These are phyloP conservation scores for Trichoderma aggressivum DNA, from an alignment of 2,329 filamentous ascomycete genomes.

Conservation along the genomic window DNA sequence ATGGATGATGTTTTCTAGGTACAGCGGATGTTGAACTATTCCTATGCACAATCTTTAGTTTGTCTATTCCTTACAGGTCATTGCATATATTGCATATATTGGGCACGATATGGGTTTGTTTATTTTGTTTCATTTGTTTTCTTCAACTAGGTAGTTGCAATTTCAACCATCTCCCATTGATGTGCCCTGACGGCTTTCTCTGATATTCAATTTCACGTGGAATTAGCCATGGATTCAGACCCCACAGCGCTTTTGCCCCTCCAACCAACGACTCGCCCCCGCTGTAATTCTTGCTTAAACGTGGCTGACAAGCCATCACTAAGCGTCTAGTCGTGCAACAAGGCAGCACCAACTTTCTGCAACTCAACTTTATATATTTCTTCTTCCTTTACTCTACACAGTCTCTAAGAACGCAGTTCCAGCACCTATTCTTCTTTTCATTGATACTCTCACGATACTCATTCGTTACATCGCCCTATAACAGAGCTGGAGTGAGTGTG, in stretches of 20 bases:
- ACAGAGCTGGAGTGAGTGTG: not conserved
- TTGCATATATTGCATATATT: not conserved
- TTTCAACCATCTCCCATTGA: not conserved
- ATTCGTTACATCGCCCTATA: not conserved
- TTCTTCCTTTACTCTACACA: not conserved
- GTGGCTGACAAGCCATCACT: conserved; percentile 9
- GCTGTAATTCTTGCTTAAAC: not conserved
- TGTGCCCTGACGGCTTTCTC: no score
- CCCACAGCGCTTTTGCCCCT: not conserved
- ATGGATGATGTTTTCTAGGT: not conserved
- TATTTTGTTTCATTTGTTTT: not conserved
- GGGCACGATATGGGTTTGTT: not conserved
- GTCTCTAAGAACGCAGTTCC: not conserved
- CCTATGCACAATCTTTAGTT: conserved; percentile 1
- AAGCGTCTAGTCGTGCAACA: not conserved
- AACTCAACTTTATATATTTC: not conserved
- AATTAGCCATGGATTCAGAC: not conserved
- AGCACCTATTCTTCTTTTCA: not conserved
- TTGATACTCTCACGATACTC: not conserved
- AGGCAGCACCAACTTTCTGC: not conserved
- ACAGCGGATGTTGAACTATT: not conserved
- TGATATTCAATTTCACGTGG: not conserved
- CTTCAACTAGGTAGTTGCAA: not conserved
- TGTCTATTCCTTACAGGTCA: not conserved
- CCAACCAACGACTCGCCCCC: not conserved